Conservation (phyloP, 768 basidiomycete species). For the Pleurotus salmoneostramineus region DNA sequence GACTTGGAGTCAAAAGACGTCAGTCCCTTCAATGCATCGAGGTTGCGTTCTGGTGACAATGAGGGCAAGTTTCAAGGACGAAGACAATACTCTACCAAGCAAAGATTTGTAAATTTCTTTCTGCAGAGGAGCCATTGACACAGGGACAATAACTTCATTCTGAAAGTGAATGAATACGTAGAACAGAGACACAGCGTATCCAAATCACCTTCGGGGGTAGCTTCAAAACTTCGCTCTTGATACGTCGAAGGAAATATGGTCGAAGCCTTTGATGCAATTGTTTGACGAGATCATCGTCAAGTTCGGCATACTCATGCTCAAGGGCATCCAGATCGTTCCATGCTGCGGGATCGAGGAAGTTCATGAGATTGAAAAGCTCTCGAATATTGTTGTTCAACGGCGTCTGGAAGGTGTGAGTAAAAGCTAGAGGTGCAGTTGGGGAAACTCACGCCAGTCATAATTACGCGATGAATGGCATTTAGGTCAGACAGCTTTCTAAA, state of each 20-base stretch:
- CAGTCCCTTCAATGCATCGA: constrained; percentile 55
- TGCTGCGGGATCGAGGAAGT: constrained; percentile 79
- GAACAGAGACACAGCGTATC: background rate
- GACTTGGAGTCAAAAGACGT: constrained; percentile 31
- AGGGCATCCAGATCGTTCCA: constrained; percentile 76
- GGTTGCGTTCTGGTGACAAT: constrained; percentile 56
- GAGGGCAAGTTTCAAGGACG: constrained; percentile 7
- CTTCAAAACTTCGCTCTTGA: constrained; percentile 89
- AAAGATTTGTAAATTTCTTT: constrained; percentile 87
- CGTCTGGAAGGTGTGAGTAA: constrained; percentile 43
- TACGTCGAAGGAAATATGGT: constrained; percentile 90
- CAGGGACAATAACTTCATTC: constrained; percentile 91
- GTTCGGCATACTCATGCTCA: constrained; percentile 68
- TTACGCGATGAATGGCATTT: constrained; percentile 72
- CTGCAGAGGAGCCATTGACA: constrained; percentile 84
- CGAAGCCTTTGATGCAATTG: constrained; percentile 74
- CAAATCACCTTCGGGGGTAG: constrained; percentile 80
- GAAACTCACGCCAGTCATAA: constrained; percentile 77
- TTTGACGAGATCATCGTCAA: constrained; percentile 77
- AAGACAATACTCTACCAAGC: constrained; percentile 46
- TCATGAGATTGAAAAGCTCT: constrained; percentile 96
- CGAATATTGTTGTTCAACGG: constrained; percentile 96
- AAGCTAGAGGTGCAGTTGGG: background rate
- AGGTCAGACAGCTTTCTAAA: constrained; percentile 83
- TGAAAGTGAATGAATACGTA: constrained; percentile 21